These are phyloP conservation scores for Dactylella cylindrospora DNA, from an alignment of 2,329 filamentous ascomycete genomes.

Conservation along the genomic window DNA sequence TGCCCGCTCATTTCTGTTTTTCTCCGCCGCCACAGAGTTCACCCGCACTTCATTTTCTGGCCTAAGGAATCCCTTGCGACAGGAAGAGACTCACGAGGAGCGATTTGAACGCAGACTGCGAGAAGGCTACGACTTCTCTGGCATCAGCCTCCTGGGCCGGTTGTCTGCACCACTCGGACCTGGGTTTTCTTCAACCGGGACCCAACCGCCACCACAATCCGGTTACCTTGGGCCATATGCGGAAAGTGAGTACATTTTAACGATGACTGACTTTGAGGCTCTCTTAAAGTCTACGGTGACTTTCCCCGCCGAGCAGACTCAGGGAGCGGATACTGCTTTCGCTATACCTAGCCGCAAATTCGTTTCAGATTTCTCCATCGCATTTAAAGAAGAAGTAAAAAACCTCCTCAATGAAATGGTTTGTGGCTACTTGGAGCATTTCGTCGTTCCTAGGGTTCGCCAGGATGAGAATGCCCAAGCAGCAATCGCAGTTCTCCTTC, in stretches of 20 bases:
- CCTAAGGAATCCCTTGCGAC: not conserved
- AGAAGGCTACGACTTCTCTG: conserved; percentile 17
- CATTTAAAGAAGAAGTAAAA: not conserved
- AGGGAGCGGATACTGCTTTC: not conserved
- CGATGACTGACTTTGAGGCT: not conserved
- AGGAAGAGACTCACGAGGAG: conserved; percentile 5
- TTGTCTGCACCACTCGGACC: not conserved
- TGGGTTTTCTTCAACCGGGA: not conserved
- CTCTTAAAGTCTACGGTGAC: not conserved
- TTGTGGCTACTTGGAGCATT: conserved; percentile 3
- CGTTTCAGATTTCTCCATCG: not conserved
- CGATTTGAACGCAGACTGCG: conserved; percentile 11
- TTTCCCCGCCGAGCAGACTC: too few species aligned
- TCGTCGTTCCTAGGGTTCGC: not conserved
- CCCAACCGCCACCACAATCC: not conserved
- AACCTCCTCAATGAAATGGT: conserved; percentile 12
- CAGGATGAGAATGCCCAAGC: not conserved
- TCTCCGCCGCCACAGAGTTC: conserved; percentile 9
- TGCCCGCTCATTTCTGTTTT: conserved; percentile 19
- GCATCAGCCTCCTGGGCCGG: not conserved
- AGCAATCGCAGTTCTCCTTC: not conserved
- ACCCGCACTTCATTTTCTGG: conserved; percentile 5
- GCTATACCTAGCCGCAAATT: not conserved
- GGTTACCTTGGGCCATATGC: not conserved
- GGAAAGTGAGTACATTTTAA: not conserved